Conservation (phyloP, 1,284 basidiomycete genomes). For the Sporisorium graminicola region DNA sequence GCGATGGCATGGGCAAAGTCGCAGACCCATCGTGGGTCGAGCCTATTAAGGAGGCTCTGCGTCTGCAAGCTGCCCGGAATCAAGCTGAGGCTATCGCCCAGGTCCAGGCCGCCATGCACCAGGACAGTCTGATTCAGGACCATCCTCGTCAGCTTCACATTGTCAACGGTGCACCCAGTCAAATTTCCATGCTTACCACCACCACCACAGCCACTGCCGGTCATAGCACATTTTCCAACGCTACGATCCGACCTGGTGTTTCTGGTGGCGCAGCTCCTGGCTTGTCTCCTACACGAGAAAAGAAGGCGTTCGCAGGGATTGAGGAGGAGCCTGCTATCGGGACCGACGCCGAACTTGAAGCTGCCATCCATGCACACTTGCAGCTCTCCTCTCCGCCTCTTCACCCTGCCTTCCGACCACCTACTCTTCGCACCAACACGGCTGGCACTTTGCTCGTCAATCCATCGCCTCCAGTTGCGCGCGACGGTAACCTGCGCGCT, state of each 20-base stretch:
- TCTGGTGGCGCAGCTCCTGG: constrained; percentile 1
- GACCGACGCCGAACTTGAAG: constrained; percentile 28
- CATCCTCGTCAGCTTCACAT: constrained; percentile 58
- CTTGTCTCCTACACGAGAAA: constrained; percentile 34
- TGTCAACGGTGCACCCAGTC: constrained; percentile 60
- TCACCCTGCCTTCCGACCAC: constrained; percentile 36
- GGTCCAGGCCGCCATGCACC: constrained; percentile 71
- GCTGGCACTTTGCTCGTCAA: constrained; percentile 59
- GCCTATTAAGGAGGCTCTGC: constrained; percentile 86
- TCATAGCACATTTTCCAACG: constrained; percentile 50
- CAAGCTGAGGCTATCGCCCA: constrained; percentile 86
- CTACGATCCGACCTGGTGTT: constrained; percentile 19
- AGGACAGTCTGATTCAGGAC: constrained; percentile 72
- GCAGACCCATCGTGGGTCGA: constrained; percentile 77
- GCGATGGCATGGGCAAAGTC: constrained; percentile 87
- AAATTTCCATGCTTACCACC: constrained; percentile 51
- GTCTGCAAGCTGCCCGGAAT: constrained; percentile 74
- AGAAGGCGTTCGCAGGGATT: constrained; percentile 43
- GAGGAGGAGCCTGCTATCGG: constrained; percentile 41
- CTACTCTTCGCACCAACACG: constrained; percentile 55
- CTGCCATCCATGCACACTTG: constrained; percentile 40
- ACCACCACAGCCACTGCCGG: constrained; percentile 56
- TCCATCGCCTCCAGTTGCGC: constrained; percentile 43
- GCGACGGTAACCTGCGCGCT: constrained; percentile 14
- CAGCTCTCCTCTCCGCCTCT: constrained; percentile 11